Base-by-base conservation (phyloP, 2,329 filamentous ascomycete genomes). In the Colletotrichum sp. region DNA sequence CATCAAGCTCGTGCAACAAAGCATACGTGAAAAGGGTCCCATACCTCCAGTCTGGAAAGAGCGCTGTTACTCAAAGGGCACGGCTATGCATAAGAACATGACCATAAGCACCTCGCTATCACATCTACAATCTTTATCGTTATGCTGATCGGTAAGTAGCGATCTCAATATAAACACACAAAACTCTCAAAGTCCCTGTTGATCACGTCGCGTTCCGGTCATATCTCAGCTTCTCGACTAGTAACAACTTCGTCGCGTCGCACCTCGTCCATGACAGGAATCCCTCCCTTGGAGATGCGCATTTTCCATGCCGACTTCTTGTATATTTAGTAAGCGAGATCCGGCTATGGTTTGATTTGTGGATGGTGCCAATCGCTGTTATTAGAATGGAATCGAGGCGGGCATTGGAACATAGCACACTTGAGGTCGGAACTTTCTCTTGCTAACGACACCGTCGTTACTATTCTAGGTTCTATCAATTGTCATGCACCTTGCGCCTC, bases 311-410 rank as follows among this genome's bases (percentile, higher is more conserved):
- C 0, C 8, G 38, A 7, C 1, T 2, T 48, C 38, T 48, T 48
- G 9, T 6, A 3, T 48, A 7, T 12, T 21, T 3, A 48, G 1
- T 0, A 12, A 21, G 38, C 18, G 4, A n/a, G 0, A 48, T 0
- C 38, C 9, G 38, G 9, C 10, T n/a, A 4, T n/a, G 38, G 10
- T 48, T 48, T n/a, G 18, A 48, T n/a, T 12, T 21, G 38, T n/a
- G 0, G 3, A n/a, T 48, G 38, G 1, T n/a, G 18, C 38, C 1
- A 1, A 18, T 21, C 38, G 18, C 38, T 10, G 18, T 48, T 18
- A 43, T n/a, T n/a, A 43, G 18, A 48, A 2, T 48, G 8, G 38
- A 12, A n/a, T 48, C 3, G 18, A 48, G 38, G 38, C 1, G 18
- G 18, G 18, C 9, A 0, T 0, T 12, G 38, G 38, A 48, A 48